Base-by-base conservation (phyloP, 1,139 yeast genomes). In the Blastobotrys malaysiensis region DNA sequence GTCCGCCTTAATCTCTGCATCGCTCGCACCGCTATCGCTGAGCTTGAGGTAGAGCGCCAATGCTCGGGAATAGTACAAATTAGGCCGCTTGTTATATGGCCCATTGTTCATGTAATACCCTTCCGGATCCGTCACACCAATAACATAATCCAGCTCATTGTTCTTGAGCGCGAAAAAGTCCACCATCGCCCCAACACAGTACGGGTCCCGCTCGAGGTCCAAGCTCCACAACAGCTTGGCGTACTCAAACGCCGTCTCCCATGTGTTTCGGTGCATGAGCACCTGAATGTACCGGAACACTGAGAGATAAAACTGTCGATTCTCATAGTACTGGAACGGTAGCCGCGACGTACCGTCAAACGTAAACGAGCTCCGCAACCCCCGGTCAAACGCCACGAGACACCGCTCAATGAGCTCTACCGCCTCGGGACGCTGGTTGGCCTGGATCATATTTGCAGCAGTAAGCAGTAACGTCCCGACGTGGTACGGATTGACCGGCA, bases 151-250 rank as follows among this genome's bases (percentile, higher is more conserved):
- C 63, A 77, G 83, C 58, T 87, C 88, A 46, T 79, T 84, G 50
- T 88, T 77, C 72, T 83, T 74, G 9, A 88, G 73, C 5, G 93
- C 85, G 65, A 87, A 89, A 64, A 80, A 85, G 67, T 89, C 97
- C 61, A 89, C 83, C 68, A 88, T 86, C 63, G 85, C 84, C 59
- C 96, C 77, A 5, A 86, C 90, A 11, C 96, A 96, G 55, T 85
- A 72, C 0, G 96, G 96, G 73, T 89, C 97, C 50, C 85, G 88
- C 1, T 83, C 79, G 1, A 96, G 96, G 43, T 82, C 79, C 48
- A 89, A 71, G 1, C 89, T 80, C 60, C 86, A 73, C 52, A 90
- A 72, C 6, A 86, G 73, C 65, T 87, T 89, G 62, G 87, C 81
- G 73, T 84, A 89, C 46, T 82, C 79, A 53, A 87, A 77, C 0